These are phyloP conservation scores for Planoprotostelium fungivorum DNA, from an alignment of 78 protist genomes.

Conservation along the genomic window DNA sequence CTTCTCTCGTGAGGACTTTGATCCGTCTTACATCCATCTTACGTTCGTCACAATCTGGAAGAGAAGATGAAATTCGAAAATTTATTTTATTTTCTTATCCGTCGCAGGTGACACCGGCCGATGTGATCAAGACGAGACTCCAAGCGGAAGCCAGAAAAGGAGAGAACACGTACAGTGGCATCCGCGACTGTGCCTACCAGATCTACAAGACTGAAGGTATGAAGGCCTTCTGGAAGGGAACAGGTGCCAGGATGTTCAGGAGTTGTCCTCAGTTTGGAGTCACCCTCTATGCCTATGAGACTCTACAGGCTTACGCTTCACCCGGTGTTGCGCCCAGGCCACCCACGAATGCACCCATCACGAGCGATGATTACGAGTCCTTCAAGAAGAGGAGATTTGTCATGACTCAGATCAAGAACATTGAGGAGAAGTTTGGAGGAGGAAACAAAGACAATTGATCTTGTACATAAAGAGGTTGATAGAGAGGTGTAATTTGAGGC, in stretches of 20 bases:
- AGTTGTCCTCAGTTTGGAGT: constrained; percentile 81
- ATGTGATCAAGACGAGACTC: constrained; percentile 78
- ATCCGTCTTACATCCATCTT: too few species aligned
- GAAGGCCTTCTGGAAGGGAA: constrained; percentile 72
- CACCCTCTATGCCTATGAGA: constrained; percentile 67
- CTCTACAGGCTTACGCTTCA: constrained; percentile 37
- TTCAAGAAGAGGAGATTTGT: not conserved
- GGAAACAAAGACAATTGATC: not conserved
- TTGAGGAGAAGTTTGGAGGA: not conserved
- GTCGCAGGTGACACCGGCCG: constrained; percentile 62
- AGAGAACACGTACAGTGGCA: constrained; percentile 63
- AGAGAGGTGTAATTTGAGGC: too few species aligned
- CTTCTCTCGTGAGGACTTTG: constrained; percentile 10
- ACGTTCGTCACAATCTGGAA: too few species aligned
- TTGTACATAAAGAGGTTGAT: not conserved
- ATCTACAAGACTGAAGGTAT: constrained; percentile 60
- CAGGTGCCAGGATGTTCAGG: constrained; percentile 58
- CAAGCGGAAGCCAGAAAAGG: constrained; percentile 75
- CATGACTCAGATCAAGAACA: not conserved
- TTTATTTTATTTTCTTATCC: not conserved
- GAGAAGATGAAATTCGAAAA: not conserved
- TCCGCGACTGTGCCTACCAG: constrained; percentile 59
- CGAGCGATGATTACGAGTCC: constrained; percentile 24
- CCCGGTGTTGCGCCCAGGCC: constrained; percentile 32
- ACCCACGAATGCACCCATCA: constrained; percentile 63